Conservation (phyloP, 768 basidiomycete species). For the Galerina marginata region DNA sequence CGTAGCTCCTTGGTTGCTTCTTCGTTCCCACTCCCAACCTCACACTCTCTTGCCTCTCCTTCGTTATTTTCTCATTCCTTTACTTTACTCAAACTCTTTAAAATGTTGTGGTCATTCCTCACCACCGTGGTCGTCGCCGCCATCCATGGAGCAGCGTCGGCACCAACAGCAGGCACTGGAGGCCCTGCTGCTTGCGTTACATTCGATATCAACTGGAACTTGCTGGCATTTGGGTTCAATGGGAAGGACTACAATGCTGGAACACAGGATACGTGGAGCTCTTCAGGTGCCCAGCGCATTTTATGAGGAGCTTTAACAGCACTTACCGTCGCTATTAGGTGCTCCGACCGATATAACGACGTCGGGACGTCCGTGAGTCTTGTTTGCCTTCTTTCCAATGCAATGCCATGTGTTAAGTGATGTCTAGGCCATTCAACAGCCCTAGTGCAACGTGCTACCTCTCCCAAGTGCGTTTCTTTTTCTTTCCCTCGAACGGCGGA, state of each 20-base stretch:
- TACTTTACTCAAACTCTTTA: neutral
- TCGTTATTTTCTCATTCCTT: neutral
- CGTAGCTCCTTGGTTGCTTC: neutral
- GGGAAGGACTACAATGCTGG: slow-evolving; percentile 88
- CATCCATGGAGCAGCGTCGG: slow-evolving; percentile 21
- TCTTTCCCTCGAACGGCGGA: neutral
- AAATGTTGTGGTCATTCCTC: slow-evolving; percentile 26
- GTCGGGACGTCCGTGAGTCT: slow-evolving; percentile 75
- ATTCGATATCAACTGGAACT: slow-evolving; percentile 83
- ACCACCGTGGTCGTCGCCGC: slow-evolving; percentile 22
- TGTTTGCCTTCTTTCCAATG: neutral
- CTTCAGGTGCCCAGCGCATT: slow-evolving; percentile 44
- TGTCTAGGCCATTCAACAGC: slow-evolving; percentile 66
- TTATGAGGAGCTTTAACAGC: slow-evolving; percentile 12
- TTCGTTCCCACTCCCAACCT: slow-evolving; percentile 5
- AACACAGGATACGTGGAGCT: slow-evolving; percentile 69
- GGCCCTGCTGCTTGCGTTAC: slow-evolving; percentile 63
- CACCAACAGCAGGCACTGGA: slow-evolving; percentile 15
- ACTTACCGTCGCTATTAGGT: slow-evolving; percentile 38
- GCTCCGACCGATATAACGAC: slow-evolving; percentile 72
- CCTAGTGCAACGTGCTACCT: slow-evolving; percentile 73
- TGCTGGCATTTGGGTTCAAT: slow-evolving; percentile 84
- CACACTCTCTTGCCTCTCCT: slow-evolving; percentile 9
- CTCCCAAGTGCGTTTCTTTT: slow-evolving; percentile 53
- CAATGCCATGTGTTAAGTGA: neutral